phyloP scores from a whole-genome alignment of 1,139 yeast species.

The Pichia sp. region DNA sequence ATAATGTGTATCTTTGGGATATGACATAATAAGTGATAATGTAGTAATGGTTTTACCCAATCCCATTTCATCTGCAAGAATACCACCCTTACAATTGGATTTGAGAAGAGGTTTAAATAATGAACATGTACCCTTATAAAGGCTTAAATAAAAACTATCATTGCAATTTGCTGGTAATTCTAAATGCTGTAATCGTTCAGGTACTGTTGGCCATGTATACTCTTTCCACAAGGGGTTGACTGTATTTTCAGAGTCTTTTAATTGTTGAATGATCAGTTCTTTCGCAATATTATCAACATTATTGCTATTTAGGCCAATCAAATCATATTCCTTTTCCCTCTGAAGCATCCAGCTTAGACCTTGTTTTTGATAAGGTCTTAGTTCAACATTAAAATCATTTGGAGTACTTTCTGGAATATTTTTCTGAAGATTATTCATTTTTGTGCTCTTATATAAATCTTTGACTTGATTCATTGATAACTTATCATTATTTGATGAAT shows the following conservation, averaged over 20 bases:
- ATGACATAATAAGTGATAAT: conserved; percentile 61
- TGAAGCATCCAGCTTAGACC: conserved; percentile 81
- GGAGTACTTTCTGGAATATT: conserved; percentile 63
- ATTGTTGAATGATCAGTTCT: conserved; percentile 16
- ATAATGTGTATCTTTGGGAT: conserved; percentile 41
- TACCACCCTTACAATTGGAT: conserved; percentile 68
- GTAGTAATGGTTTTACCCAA: conserved; percentile 89
- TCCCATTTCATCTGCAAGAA: conserved; percentile 97
- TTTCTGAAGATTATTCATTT: conserved; percentile 39
- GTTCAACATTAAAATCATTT: conserved; percentile 45
- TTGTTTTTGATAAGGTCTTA: conserved; percentile 71
- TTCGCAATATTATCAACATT: conserved; percentile 20
- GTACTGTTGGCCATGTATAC: conserved; percentile 59
- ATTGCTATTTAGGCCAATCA: conserved; percentile 31
- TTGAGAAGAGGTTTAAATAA: conserved; percentile 57
- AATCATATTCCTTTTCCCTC: conserved; percentile 49
- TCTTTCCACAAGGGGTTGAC: conserved; percentile 87
- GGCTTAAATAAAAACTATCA: conserved; percentile 62
- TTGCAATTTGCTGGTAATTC: background rate
- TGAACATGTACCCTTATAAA: conserved; percentile 78
- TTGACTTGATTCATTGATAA: conserved; percentile 68
- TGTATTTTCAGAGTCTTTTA: conserved; percentile 36
- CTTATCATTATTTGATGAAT: conserved; percentile 1
- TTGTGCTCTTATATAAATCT: conserved; percentile 64
- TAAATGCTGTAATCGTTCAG: conserved; percentile 7